Evolutionary conservation across 139 green algal genomes (phyloP).

Genomic region (Chlorella ohadii): DNA sequence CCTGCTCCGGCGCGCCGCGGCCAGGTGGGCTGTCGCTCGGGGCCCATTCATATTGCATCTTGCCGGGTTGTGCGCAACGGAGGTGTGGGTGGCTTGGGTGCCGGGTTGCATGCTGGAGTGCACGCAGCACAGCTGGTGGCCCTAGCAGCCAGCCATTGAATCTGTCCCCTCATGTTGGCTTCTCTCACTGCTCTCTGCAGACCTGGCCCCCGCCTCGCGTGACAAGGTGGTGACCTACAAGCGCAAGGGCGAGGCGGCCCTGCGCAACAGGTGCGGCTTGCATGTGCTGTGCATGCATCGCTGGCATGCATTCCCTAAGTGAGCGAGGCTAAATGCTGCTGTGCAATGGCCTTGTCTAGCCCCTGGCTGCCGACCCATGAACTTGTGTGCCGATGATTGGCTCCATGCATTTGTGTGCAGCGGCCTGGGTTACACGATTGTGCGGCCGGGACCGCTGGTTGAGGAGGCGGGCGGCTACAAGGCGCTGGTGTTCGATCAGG

Average conservation of each 20-base stretch:
- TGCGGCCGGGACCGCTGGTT: conserved; percentile 82
- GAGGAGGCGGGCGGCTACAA: conserved; percentile 97
- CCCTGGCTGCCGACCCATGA: no score
- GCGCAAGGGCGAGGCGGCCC: conserved; percentile 80
- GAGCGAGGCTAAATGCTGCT: no score
- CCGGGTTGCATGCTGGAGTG: background rate
- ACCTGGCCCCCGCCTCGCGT: background rate
- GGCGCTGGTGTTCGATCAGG: conserved; percentile 98
- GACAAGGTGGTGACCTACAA: conserved; percentile 69
- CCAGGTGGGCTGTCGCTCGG: conserved; percentile 13
- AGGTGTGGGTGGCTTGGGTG: no score
- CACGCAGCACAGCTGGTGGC: conserved; percentile 17
- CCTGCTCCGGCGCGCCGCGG: conserved; percentile 13
- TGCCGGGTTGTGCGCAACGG: no score
- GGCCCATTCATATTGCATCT: no score
- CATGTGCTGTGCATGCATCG: no score
- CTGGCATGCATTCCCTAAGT: no score
- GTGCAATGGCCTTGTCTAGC: no score
- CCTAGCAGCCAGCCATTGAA: no score
- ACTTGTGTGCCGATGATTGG: no score
- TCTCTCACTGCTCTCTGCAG: no score
- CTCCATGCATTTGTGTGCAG: background rate
- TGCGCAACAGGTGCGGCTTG: conserved; percentile 71
- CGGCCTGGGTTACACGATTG: conserved; percentile 96
- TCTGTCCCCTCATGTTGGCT: no score